These are phyloP conservation scores for Casaregolazyma lundiana DNA, from an alignment of 1,139 yeast genomes.

Conservation along the genomic window DNA sequence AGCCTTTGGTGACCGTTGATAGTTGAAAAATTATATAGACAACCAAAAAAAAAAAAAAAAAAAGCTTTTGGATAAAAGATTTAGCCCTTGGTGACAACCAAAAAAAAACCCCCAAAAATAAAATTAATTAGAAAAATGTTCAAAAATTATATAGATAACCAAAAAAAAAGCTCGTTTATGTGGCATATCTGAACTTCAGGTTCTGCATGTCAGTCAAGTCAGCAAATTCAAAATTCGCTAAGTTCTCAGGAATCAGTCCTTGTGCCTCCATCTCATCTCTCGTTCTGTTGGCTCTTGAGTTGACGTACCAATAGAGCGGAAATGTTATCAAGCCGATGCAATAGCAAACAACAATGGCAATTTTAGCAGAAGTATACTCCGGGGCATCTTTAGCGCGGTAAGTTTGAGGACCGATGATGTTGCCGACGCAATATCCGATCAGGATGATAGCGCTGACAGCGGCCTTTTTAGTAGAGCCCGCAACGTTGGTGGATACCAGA, in stretches of 20 bases:
- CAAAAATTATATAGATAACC: too few relatives aligned
- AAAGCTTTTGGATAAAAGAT: too few relatives aligned
- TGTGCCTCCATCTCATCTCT: constrained; percentile 29
- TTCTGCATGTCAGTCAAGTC: constrained; percentile 66
- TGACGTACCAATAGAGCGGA: not conserved
- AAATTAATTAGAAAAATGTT: too few relatives aligned
- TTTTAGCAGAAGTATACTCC: constrained; percentile 29
- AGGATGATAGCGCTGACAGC: constrained; percentile 56
- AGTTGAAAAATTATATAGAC: too few relatives aligned
- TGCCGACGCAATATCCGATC: constrained; percentile 63
- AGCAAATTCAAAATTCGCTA: constrained; percentile 46
- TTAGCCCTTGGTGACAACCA: too few relatives aligned
- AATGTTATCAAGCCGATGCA: not conserved
- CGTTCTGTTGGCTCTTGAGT: constrained; percentile 3
- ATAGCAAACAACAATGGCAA: constrained; percentile 10
- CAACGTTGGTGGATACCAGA: constrained; percentile 43
- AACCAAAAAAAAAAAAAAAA: too few relatives aligned
- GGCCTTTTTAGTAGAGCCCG: constrained; percentile 66
- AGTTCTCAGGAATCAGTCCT: not conserved
- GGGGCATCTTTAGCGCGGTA: constrained; percentile 54
- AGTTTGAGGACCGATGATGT: constrained; percentile 63
- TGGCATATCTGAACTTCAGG: constrained; percentile 37
- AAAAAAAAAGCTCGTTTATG: constrained; percentile 13
- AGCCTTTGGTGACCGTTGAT: too few relatives aligned
- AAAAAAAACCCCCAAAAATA: too few relatives aligned